Evolutionary conservation across 192 early-diverging fungal genomes (phyloP), one percentile per base, ranked within the genome.

Genomic region (Thamnidium elegans): DNA sequence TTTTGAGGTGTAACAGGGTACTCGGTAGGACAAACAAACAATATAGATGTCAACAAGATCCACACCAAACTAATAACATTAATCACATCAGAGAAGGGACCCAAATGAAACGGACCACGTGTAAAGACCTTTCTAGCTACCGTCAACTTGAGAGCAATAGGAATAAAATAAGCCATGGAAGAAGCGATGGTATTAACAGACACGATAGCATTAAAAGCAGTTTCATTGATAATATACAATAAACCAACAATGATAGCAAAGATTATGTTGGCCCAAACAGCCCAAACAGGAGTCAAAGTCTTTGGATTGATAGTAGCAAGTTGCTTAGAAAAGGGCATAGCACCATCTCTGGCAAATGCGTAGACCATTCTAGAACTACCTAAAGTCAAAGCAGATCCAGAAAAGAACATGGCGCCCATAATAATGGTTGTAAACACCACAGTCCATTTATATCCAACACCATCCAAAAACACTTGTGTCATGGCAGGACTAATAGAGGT

Each of bases 171-270:
- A 7, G 81, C 75, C 17, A 78, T 65, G 20, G 71, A 79, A 6
- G 73, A 76, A 3, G 78, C 80, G 50, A 82, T 79, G 19, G 80
- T 82, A 70, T 80, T 80, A 63, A 82, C 77, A 4, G 81, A 82
- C 21, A 82, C 79, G 34, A 82, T 78, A 19, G 81, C 81, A 13
- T 58, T 58, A 43, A 73, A 80, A 4, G 81, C 81, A 9, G 74
- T 74, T 26, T 68, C 52, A 32, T 68, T 74, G 63, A 73, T 69
- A 19, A 82, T 80, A 45, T 73, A 79, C 20, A 76, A 72, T 39
- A 79, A 52, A 31, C 78, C 80, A 23, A 81, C 62, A 36, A 81
- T 21, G 11, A 77, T 66, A 17, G 78, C 78, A 36, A 81, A 78
- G 0, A 50, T 72, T 23, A 79, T 78, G 44, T 78, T 79, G 51